Percentiles rank a stretch among this genome's conserved stretches.
phyloP scores from a whole-genome alignment of 1,139 yeast species.

The Protomyces macrosporus region DNA sequence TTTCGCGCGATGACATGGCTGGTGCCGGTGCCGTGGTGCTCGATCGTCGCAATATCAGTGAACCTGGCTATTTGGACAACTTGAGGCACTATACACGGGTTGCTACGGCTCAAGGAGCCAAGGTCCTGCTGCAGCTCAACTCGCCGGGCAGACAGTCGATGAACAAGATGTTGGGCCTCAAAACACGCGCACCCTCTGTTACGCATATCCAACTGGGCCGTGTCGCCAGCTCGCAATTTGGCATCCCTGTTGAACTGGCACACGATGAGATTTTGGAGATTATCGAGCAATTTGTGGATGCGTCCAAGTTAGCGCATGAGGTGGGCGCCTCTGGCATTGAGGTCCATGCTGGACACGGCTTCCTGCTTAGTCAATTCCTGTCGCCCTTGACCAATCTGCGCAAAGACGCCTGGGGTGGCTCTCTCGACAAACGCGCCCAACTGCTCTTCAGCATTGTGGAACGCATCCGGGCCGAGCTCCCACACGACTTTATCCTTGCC shows the following conservation, averaged over 20 bases:
- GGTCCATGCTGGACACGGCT: slow-evolving; percentile 68
- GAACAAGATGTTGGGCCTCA: background rate
- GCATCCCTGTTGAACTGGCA: background rate
- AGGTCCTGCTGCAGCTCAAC: background rate
- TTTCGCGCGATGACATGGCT: slow-evolving; percentile 1
- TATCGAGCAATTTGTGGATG: slow-evolving; percentile 41
- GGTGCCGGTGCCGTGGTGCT: background rate
- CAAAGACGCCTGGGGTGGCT: slow-evolving; percentile 64
- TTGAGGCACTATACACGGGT: background rate
- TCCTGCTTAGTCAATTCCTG: slow-evolving; percentile 57
- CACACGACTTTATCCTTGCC: slow-evolving; percentile 3
- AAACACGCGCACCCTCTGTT: slow-evolving; percentile 1
- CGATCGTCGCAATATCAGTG: background rate
- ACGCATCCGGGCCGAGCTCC: slow-evolving; percentile 34
- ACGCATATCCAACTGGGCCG: background rate
- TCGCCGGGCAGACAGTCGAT: background rate
- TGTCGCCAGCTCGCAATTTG: background rate
- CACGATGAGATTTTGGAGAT: slow-evolving; percentile 33
- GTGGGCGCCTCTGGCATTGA: slow-evolving; percentile 72
- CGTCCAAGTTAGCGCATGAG: slow-evolving; percentile 47
- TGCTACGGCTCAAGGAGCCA: background rate
- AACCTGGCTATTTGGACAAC: background rate
- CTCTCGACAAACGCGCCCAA: slow-evolving; percentile 59
- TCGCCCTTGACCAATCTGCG: slow-evolving; percentile 50
- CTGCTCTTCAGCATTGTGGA: slow-evolving; percentile 55